Base-by-base conservation (phyloP, 1,284 basidiomycete genomes). In the Cryptococcus jaspeensis region DNA sequence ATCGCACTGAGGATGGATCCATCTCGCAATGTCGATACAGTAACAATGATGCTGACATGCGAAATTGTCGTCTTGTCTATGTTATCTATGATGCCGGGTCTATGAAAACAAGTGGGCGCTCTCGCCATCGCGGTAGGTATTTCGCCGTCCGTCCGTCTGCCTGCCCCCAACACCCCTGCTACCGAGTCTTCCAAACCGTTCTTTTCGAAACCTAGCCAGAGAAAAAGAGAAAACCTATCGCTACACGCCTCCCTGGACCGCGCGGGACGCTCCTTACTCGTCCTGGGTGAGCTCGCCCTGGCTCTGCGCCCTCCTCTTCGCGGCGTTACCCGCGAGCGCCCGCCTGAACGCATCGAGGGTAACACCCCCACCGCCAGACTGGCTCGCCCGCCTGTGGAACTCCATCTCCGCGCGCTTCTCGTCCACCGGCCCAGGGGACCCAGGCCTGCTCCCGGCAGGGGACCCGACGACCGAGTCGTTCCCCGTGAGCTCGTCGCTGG, bases 331-430 rank as follows among this genome's bases (percentile, higher is more conserved):
- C 9, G 69, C 74, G 3, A 78, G 58, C 20, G 76, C 76, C 46
- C 67, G 62, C 67, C 75, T 76, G 68, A 78, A 76, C n/a, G 70
- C 66, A 36, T 78, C 76, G 48, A 78, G 67, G 11, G 69, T 72
- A 50, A 76, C 67, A 39, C 70, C 72, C 36, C 70, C 72, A 12
- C 59, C 55, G 39, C 63, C 65, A 11, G 59, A 58, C 40, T 66
- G 50, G 42, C 66, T 61, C 2, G 53, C 53, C 36, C 56, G 20
- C 51, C 53, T 23, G 28, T 59, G 57, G 32, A 56, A 46, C 40
- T 63, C 63, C n/a, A 65, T 58, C 23, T 62, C 59, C 5, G 55
- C 59, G 13, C 59, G 56, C 53, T 63, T 63, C 56, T 65, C 54
- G 12, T 62, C 64, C 20, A 56, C 58, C 2, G 62, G 56, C n/a